These are phyloP conservation scores for Thyridium curvatum DNA, from an alignment of 2,329 filamentous ascomycete genomes.

Conservation along the genomic window DNA sequence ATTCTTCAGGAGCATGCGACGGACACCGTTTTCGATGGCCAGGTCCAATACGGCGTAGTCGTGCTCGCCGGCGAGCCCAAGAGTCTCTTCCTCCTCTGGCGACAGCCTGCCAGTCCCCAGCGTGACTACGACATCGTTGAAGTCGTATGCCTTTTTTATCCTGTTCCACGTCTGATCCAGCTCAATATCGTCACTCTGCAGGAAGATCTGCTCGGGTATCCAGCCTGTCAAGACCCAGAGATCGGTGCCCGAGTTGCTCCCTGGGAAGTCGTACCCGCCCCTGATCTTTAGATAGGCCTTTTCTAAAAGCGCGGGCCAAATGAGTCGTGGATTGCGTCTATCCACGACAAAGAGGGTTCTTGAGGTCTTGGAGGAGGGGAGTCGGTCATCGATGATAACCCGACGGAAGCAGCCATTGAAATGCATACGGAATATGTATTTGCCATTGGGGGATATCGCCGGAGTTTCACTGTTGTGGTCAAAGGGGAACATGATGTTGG, in stretches of 20 bases:
- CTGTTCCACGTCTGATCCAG: slow-evolving; percentile 71
- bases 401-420: slow-evolving; percentile 92
- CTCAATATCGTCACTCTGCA: slow-evolving; percentile 78
- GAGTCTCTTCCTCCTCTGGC: slow-evolving; percentile 65
- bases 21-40: slow-evolving; percentile 52
- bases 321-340: slow-evolving; percentile 67
- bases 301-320: slow-evolving; percentile 91
- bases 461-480: slow-evolving; percentile 53
- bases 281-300: slow-evolving; percentile 95
- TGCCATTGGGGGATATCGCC: slow-evolving; percentile 67
- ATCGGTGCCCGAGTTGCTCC: slow-evolving; percentile 94
- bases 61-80: slow-evolving; percentile 84
- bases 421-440: slow-evolving; percentile 86
- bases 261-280: slow-evolving; percentile 95
- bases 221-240: slow-evolving; percentile 89
- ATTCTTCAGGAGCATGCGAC: slow-evolving; percentile 82
- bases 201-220: slow-evolving; percentile 92
- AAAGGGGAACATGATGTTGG: slow-evolving; percentile 67
- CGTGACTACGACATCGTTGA: slow-evolving; percentile 79
- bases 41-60: slow-evolving; percentile 90
- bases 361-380: slow-evolving; percentile 70
- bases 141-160: slow-evolving; percentile 66
- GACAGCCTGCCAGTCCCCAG: slow-evolving; percentile 84
- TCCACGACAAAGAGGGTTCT: slow-evolving; percentile 84
- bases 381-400: slow-evolving; percentile 81